A percentile compares a stretch with the other conserved stretches of the same genome.
Evolutionary conservation across 2,329 filamentous ascomycete species (phyloP).

Genomic region (Lasiodiplodia theobromae): DNA sequence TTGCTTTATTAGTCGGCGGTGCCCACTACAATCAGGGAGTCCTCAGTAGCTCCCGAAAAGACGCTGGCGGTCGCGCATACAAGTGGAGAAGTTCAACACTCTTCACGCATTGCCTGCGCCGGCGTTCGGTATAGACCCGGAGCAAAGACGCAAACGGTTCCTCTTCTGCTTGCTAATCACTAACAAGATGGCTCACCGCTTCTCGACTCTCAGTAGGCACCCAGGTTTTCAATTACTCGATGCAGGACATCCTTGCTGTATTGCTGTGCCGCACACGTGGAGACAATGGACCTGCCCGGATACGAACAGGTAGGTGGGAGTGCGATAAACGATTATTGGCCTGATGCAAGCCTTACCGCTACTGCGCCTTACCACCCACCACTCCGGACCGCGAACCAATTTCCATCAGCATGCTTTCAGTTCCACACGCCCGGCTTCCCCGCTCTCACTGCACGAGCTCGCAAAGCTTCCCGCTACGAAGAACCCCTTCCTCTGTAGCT

Average conservation of each 20-base stretch:
- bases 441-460: not conserved
- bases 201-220: not conserved
- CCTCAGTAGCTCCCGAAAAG: not conserved
- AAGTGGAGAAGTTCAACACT: not conserved
- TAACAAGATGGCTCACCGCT: constrained; percentile 1
- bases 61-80: not conserved
- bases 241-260: not conserved
- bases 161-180: not conserved
- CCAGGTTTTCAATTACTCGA: not conserved
- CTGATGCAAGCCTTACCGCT: constrained; percentile 15
- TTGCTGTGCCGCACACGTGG: constrained; percentile 15
- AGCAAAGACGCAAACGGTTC: not conserved
- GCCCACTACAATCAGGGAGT: not conserved
- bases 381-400: not conserved
- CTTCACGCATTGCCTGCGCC: not conserved
- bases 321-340: not conserved
- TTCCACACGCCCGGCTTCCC: not conserved
- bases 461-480: not conserved
- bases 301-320: not conserved
- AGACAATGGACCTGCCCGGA: not conserved
- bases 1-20: not conserved
- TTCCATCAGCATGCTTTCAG: not conserved
- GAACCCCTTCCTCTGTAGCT: not conserved
- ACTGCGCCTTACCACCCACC: not conserved
- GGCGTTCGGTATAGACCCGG: not conserved